Conservation (phyloP, 805 yeast species). For the Crinitomyces ghanaensis region DNA sequence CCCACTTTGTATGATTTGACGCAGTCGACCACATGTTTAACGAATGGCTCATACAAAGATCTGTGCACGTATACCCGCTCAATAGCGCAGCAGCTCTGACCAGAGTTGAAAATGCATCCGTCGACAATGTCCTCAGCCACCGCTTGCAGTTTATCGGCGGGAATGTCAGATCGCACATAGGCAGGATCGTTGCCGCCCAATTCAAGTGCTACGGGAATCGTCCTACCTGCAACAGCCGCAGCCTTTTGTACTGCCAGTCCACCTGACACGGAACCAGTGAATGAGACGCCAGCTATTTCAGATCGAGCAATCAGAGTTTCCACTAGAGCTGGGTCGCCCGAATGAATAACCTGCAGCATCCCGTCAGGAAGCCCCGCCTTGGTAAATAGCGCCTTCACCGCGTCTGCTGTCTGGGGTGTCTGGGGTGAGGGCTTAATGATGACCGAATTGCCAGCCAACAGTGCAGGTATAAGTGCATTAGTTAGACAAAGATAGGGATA, state of each 20-base stretch:
- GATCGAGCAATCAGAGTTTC: conserved; percentile 55
- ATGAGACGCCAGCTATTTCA: conserved; percentile 65
- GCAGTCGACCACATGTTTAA: conserved; percentile 43
- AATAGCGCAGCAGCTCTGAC: conserved; percentile 91
- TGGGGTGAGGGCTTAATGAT: conserved; percentile 82
- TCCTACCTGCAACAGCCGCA: conserved; percentile 52
- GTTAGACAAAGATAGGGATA: conserved; percentile 82
- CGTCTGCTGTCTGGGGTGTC: conserved; percentile 73
- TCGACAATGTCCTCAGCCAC: conserved; percentile 57
- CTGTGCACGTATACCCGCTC: conserved; percentile 78
- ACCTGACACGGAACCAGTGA: conserved; percentile 81
- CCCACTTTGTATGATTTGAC: conserved; percentile 54
- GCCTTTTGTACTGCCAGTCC: conserved; percentile 61
- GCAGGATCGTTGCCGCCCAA: conserved; percentile 89
- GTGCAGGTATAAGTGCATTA: conserved; percentile 81
- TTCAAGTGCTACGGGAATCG: conserved; percentile 73
- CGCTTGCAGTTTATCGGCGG: conserved; percentile 38
- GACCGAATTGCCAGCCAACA: conserved; percentile 76
- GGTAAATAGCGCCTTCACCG: conserved; percentile 48
- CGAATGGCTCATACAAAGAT: conserved; percentile 54
- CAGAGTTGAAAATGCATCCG: conserved; percentile 80
- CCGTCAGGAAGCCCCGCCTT: conserved; percentile 79
- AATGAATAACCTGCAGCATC: conserved; percentile 68
- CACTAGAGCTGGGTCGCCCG: conserved; percentile 59
- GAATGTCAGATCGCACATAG: conserved; percentile 67